Base-by-base conservation (phyloP, 2,329 filamentous ascomycete genomes). In the Hypoxylon sp. region DNA sequence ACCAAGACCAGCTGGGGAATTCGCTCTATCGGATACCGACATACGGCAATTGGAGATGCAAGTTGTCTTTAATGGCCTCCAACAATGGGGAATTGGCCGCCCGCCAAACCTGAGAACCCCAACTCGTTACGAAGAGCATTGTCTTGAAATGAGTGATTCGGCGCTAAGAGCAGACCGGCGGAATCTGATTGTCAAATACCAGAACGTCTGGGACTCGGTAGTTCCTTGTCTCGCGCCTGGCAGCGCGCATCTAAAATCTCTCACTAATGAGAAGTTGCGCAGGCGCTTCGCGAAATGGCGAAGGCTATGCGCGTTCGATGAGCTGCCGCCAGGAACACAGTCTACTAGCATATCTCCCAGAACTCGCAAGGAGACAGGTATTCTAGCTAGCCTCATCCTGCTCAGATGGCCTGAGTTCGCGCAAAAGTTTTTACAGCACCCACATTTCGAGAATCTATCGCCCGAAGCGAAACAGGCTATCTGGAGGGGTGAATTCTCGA, bases 1-100 rank as follows among this genome's bases (percentile, higher is more conserved):
- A 2, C 54, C 46, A 21, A 62, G 63, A 30, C 66, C 66, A 11
- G 74, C 73, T 2, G 63, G 65, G 1, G 67, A 70, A 39, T 75
- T 72, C 23, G 71, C 73, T 14, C 51, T 75, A 23, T 69, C 69
- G 2, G 34, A 70, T 19, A 21, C 1, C 2, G 43, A 46, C 14
- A 67, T 59, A 16, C 64, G 64, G 3, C 46, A 16, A 2, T 47
- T 67, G 29, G 67, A 69, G 51, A 60, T 63, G 46, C 57, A 67
- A 21, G 64, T 67, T n/a, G 61, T 69, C 8, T 69, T 69, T 39
- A 65, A 67, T 19, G 67, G 67, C 2, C 29, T 69, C 51, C 64
- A 60, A 21, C 63, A 67, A 21, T 69, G 57, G 57, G 53, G 46
- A 3, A 34, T 14, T 1, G 54, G 41, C 16, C 50, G 57, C 29